Conservation (phyloP, 306 rosid genomes). For the Bauhinia variegata region DNA sequence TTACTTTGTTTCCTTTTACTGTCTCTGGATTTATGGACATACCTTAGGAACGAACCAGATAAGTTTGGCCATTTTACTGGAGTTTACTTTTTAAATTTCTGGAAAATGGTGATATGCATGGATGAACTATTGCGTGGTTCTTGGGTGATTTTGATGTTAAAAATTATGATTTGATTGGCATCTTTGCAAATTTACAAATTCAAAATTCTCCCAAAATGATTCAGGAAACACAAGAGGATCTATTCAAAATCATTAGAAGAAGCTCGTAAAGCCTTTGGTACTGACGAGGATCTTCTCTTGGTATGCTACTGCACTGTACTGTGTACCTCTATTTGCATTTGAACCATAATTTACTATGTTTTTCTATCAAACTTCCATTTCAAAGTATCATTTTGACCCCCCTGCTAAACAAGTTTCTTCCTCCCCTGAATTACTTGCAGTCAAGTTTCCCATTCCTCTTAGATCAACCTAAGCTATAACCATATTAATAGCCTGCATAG, state of each 20-base stretch:
- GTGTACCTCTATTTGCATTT: conserved; percentile 15
- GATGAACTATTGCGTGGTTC: no score
- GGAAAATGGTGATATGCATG: no score
- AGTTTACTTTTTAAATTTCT: no score
- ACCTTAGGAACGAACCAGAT: no score
- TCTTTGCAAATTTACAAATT: conserved; percentile 21
- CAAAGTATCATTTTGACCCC: not conserved
- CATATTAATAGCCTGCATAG: no score
- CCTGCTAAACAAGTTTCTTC: not conserved
- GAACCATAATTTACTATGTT: not conserved
- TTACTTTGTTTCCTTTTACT: no score
- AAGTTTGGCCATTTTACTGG: no score
- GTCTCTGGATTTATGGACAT: no score
- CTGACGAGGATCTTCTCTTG: conserved; percentile 95
- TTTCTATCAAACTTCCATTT: not conserved
- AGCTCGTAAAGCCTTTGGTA: conserved; percentile 92
- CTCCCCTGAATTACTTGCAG: no score
- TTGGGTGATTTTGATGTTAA: conserved; percentile 27
- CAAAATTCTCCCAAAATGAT: conserved; percentile 29
- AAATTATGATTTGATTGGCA: not conserved
- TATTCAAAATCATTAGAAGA: conserved; percentile 79
- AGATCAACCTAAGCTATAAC: no score
- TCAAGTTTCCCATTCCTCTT: no score
- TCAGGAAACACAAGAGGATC: conserved; percentile 76
- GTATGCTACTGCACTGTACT: conserved; percentile 44